These are phyloP conservation scores for Neurospora sp. DNA, from an alignment of 495 filamentous ascomycete species.

Conservation along the genomic window DNA sequence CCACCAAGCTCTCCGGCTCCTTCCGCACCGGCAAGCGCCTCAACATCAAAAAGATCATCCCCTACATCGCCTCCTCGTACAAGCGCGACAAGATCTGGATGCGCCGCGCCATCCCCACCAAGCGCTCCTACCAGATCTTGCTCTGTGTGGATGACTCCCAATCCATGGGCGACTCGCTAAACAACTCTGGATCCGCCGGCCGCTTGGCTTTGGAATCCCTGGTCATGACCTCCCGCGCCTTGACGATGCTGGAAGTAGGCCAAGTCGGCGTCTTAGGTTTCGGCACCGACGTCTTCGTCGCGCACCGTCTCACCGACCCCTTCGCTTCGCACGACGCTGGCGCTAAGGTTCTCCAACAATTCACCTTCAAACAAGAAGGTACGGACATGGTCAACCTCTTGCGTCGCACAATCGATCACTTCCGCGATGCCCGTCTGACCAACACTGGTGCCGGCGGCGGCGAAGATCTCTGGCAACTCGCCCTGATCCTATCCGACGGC, in stretches of 20 bases:
- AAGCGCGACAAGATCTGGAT: conserved; percentile 99
- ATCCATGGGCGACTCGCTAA: conserved; percentile 59
- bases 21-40: conserved; percentile 97
- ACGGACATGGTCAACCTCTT: conserved; percentile 80
- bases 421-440: conserved; percentile 58
- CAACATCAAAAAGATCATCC: conserved; percentile 98
- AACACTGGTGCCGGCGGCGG: conserved; percentile 42
- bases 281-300: conserved; percentile 73
- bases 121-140: conserved; percentile 92
- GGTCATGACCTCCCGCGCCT: conserved; percentile 71
- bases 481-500: conserved; percentile 87
- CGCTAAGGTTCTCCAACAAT: conserved; percentile 67
- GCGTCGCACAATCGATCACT: conserved; percentile 63
- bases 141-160: conserved; percentile 93
- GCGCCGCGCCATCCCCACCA: conserved; percentile 79
- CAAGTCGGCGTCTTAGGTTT: conserved; percentile 85
- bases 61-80: conserved; percentile 93
- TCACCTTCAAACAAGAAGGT: conserved; percentile 71
- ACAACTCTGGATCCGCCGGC: conserved; percentile 44
- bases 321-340: conserved; percentile 75
- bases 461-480: conserved; percentile 90
- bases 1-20: conserved; percentile 92
- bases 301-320: conserved; percentile 72
- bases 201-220: conserved; percentile 80
- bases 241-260: conserved; percentile 87